These are phyloP conservation scores for Pseudogymnoascus sp. DNA, from an alignment of 2,329 filamentous ascomycete genomes.

Conservation along the genomic window DNA sequence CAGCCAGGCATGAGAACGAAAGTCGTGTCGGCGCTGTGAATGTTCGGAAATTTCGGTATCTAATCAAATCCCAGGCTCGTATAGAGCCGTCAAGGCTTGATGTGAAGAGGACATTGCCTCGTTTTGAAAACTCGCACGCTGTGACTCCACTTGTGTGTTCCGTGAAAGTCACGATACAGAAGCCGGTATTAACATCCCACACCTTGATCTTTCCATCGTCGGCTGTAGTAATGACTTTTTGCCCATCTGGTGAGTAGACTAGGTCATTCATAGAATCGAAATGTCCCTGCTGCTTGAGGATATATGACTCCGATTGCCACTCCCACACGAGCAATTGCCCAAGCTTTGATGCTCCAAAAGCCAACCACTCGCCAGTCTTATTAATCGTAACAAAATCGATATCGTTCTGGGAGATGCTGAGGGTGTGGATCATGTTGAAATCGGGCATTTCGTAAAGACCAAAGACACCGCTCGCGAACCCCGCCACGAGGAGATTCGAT, in stretches of 20 bases:
- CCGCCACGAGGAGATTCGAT: slow-evolving; percentile 88
- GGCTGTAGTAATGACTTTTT: slow-evolving; percentile 84
- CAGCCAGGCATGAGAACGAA: slow-evolving; percentile 88
- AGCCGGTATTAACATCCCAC: slow-evolving; percentile 94
- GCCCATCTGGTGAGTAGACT: slow-evolving; percentile 88
- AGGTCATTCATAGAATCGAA: slow-evolving; percentile 93
- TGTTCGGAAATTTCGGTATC: slow-evolving; percentile 94
- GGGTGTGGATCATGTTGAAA: slow-evolving; percentile 89
- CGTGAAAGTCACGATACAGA: slow-evolving; percentile 96
- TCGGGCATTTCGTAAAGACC: slow-evolving; percentile 92
- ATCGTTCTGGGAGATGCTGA: slow-evolving; percentile 91
- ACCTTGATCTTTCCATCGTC: slow-evolving; percentile 99
- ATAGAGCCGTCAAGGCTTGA: slow-evolving; percentile 91
- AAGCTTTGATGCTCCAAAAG: slow-evolving; percentile 90
- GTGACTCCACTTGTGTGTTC: slow-evolving; percentile 94
- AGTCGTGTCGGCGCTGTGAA: slow-evolving; percentile 90
- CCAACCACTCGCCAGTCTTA: slow-evolving; percentile 90
- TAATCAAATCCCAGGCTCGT: slow-evolving; percentile 89
- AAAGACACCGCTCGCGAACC: slow-evolving; percentile 92
- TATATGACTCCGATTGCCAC: slow-evolving; percentile 98
- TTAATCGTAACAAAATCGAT: slow-evolving; percentile 95
- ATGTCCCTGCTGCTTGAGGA: slow-evolving; percentile 95
- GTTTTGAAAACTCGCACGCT: slow-evolving; percentile 88
- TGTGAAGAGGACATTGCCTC: slow-evolving; percentile 93
- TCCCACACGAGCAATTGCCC: slow-evolving; percentile 98